Base-by-base conservation (phyloP, 306 rosid genomes). In the Glycine tomentella region DNA sequence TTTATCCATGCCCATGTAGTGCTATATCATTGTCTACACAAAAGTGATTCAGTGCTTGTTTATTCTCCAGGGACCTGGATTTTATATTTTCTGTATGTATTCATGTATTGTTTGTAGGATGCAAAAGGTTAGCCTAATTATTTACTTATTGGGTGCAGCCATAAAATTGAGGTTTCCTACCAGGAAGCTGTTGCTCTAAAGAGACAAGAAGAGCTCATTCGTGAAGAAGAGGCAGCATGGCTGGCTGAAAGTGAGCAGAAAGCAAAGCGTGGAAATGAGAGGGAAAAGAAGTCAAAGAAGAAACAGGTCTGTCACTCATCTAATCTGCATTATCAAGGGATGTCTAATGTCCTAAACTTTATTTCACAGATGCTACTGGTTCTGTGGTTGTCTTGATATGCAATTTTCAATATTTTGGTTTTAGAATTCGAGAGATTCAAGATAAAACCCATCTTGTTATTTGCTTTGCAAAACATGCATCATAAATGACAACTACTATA, bases 181-280 rank as follows among this genome's bases (percentile, higher is more conserved):
- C 98, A 95, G 90, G 98, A 95, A 86, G 95, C 98, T 72, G 96
- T 95, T 80, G 97, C 98, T 82, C 90, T 95, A 82, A 91, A 91
- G 92, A 91, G 97, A 88, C 98, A 95, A 86, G 99, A 95, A 84
- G 98, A 95, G 74, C 98, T 95, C 81, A 95, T 95, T 72, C 99
- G 97, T 7, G 99, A 96, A 88, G 99, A 95, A 86, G 99, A 96
- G 88, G 98, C 93, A 13, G 98, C 98, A 3, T 88, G 97, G 92
- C 90, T 73, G 64, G 99, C 97, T 69, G 99, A 96, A 89, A 92
- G 84, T 72, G 99, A 90, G 84, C 99, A 81, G 89, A 96, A 92
- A 87, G 88, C 94, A 72, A 96, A 88, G 80, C 97, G 98, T 14
- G 84, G 90, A 85, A 84, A 80, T 84, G 99, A 93, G 78, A 92